These are phyloP conservation scores for Aspergillus sp. DNA, from an alignment of 2,329 filamentous ascomycete genomes.

Conservation along the genomic window DNA sequence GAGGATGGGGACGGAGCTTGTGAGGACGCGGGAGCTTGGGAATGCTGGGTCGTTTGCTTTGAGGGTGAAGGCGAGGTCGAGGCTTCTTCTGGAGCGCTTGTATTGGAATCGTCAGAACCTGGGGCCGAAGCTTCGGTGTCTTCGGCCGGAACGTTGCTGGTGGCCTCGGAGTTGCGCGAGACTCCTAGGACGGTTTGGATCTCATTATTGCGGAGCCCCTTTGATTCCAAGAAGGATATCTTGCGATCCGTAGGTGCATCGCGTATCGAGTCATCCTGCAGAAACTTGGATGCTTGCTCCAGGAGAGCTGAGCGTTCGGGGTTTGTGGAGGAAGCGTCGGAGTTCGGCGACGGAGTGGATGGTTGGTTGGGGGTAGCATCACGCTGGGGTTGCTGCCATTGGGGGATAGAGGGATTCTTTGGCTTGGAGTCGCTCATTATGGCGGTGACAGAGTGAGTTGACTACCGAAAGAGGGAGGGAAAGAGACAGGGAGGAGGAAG, in stretches of 20 bases:
- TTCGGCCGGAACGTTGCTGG: slow-evolving; percentile 9
- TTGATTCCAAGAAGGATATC: slow-evolving; percentile 63
- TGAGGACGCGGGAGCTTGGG: slow-evolving; percentile 5
- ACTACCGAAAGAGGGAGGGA: neutral
- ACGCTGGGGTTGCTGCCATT: slow-evolving; percentile 32
- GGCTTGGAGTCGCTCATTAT: slow-evolving; percentile 26
- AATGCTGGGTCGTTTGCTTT: slow-evolving; percentile 3
- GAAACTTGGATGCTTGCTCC: slow-evolving; percentile 64
- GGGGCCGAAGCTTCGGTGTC: slow-evolving; percentile 4
- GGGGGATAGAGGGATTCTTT: slow-evolving; percentile 29
- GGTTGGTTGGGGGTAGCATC: slow-evolving; percentile 5
- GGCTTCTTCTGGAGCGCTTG: slow-evolving; percentile 5
- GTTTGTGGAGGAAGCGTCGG: slow-evolving; percentile 14
- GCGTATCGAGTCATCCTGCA: slow-evolving; percentile 64
- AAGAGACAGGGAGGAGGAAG: slow-evolving; percentile 2
- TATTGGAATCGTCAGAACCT: neutral
- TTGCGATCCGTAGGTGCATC: slow-evolving; percentile 63
- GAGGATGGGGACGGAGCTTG: slow-evolving; percentile 5
- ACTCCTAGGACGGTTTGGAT: slow-evolving; percentile 56
- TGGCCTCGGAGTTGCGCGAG: slow-evolving; percentile 24
- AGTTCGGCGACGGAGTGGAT: slow-evolving; percentile 16
- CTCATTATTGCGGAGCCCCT: slow-evolving; percentile 59
- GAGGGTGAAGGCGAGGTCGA: slow-evolving; percentile 3
- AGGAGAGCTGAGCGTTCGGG: slow-evolving; percentile 33
- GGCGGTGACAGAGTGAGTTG: neutral